These are phyloP conservation scores for Colletotrichum spinosum DNA, from an alignment of 2,329 filamentous ascomycete species.

Conservation along the genomic window DNA sequence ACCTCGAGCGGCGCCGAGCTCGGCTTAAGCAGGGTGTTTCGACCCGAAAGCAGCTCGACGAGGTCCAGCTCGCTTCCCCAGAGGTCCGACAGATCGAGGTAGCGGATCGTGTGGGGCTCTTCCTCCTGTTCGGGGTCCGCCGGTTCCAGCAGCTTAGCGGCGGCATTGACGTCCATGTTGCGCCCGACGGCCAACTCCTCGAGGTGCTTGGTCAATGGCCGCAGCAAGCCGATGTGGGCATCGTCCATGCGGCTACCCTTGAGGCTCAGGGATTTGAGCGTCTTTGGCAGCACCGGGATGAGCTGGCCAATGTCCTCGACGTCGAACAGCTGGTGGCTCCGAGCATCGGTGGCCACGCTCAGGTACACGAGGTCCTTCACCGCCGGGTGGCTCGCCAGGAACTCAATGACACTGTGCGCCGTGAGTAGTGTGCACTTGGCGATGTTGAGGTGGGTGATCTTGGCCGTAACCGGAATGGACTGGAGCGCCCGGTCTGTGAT, in stretches of 20 bases:
- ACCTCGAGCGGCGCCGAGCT: slow-evolving; percentile 78
- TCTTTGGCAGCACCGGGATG: slow-evolving; percentile 72
- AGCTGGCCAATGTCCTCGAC: slow-evolving; percentile 73
- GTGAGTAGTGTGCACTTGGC: slow-evolving; percentile 79
- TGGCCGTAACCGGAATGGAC: slow-evolving; percentile 77
- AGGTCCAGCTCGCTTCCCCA: slow-evolving; percentile 71
- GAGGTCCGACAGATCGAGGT: slow-evolving; percentile 82
- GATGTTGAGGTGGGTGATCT: slow-evolving; percentile 81
- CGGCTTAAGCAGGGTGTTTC: slow-evolving; percentile 66
- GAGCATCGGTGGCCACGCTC: slow-evolving; percentile 78
- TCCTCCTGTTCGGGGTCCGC: slow-evolving; percentile 51
- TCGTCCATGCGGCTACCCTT: slow-evolving; percentile 78
- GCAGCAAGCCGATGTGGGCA: slow-evolving; percentile 72
- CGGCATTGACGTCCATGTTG: slow-evolving; percentile 72
- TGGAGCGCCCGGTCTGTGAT: slow-evolving; percentile 78
- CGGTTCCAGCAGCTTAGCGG: slow-evolving; percentile 73
- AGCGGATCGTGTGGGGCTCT: slow-evolving; percentile 72
- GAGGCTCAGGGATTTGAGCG: slow-evolving; percentile 79
- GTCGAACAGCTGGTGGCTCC: slow-evolving; percentile 77
- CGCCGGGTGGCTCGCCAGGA: slow-evolving; percentile 78
- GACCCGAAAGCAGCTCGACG: slow-evolving; percentile 61
- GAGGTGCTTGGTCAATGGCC: slow-evolving; percentile 75
- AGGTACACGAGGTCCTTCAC: slow-evolving; percentile 76
- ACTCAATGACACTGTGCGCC: slow-evolving; percentile 75
- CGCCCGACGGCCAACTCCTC: slow-evolving; percentile 82